Conservation (phyloP, 2,329 filamentous ascomycete species). For the Penicillium janthinellum region DNA sequence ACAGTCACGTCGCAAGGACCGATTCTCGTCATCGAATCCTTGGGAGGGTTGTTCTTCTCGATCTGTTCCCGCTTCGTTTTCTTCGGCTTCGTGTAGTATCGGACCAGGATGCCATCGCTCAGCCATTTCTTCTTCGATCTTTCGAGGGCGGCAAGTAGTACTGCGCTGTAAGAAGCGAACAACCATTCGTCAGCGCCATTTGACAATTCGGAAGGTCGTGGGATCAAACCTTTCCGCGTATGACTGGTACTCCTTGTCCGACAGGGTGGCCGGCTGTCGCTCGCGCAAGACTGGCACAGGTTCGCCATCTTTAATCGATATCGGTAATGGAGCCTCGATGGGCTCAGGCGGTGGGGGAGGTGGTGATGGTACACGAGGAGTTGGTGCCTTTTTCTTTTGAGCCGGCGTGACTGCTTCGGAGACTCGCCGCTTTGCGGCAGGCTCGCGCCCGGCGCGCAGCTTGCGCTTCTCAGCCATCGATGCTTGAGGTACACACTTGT, state of each 20-base stretch:
- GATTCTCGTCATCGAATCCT: constrained; percentile 57
- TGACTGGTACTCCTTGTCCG: constrained; percentile 59
- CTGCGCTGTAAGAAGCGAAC: constrained; percentile 46
- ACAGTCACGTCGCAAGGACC: constrained; percentile 62
- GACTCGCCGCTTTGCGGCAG: constrained; percentile 46
- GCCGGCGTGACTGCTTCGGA: constrained; percentile 41
- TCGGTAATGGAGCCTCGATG: constrained; percentile 51
- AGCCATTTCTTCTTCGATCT: constrained; percentile 62
- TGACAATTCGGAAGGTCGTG: background rate
- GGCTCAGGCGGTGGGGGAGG: constrained; percentile 32
- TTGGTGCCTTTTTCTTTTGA: constrained; percentile 41
- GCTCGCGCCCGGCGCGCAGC: constrained; percentile 47
- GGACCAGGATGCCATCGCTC: constrained; percentile 55
- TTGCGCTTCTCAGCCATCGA: constrained; percentile 48
- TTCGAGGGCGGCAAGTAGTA: constrained; percentile 60
- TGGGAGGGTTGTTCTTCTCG: constrained; percentile 50
- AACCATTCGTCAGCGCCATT: constrained; percentile 21
- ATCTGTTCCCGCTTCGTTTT: constrained; percentile 56
- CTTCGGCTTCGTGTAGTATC: constrained; percentile 61
- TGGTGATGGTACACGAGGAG: constrained; percentile 32
- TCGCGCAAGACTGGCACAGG: constrained; percentile 56
- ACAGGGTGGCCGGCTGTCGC: constrained; percentile 52
- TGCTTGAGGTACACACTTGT: background rate
- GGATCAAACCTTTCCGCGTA: constrained; percentile 56
- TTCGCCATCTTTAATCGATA: constrained; percentile 55